Evolutionary conservation across 345 rosid species (phyloP), one percentile per base, ranked within the genome.

Genomic region (Eucalyptus pauciflora): DNA sequence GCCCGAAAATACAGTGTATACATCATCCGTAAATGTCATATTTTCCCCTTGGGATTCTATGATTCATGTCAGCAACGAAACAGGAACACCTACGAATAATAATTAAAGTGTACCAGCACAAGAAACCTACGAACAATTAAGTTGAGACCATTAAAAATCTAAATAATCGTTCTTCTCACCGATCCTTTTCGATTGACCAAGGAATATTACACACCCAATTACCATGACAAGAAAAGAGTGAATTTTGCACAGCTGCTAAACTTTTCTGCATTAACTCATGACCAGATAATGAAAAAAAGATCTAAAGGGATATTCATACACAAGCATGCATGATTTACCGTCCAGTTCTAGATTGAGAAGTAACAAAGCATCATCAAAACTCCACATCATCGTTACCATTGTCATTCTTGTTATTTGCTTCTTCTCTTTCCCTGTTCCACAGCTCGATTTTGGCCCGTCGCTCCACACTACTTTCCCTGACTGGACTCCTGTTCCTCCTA

Each of bases 401-500:
- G 43, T 86, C 88, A 86, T 56, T 49, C 48, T 89, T 85, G 54
- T 54, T 86, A 50, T 86, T 64, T 25, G 60, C 88, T n/a, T 89
- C 90, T 50, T 25, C 90, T 33, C 90, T 94, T 86, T 94, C 96
- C 92, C 93, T 91, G 89, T 94, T 94, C 95, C 96, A 94, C 76
- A 90, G 95, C 90, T 92, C 95, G 45, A 94, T 94, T 89, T 91
- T 94, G 25, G 95, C 96, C 87, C 94, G 87, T 76, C 95, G 92
- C 89, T 94, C 96, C 27, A 51, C 95, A 89, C 95, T 94, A 51
- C 92, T 90, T 87, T 94, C 95, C 86, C 95, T 89, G 49, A 87
- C 94, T 12, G 93, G 94, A 79, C 94, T 93, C 86, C 94, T 91
- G 86, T 92, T 92, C 54, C 91, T 90, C 91, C 93, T 90, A 71